phyloP scores from a whole-genome alignment of 176 grass and related monocot species.

The Ensete glaucum region DNA sequence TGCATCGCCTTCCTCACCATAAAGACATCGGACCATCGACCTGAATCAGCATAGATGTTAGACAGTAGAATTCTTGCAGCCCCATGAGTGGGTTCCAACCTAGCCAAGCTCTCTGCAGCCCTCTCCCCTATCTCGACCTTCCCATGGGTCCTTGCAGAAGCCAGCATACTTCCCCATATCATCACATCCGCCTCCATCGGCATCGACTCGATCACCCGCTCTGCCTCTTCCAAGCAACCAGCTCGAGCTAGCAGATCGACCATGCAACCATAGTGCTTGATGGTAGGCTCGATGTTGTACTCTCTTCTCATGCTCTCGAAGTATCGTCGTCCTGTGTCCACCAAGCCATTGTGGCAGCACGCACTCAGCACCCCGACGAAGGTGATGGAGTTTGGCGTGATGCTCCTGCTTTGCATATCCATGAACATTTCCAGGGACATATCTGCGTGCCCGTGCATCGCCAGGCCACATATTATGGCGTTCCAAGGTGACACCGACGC shows the following conservation, averaged over 20 bases:
- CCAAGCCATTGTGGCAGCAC: conserved; percentile 56
- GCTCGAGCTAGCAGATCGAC: conserved; percentile 70
- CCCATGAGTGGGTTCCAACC: conserved; percentile 45
- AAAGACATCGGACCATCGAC: conserved; percentile 40
- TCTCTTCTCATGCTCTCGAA: conserved; percentile 48
- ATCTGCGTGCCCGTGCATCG: conserved; percentile 57
- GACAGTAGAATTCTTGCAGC: conserved; percentile 48
- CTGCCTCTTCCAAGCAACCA: conserved; percentile 66
- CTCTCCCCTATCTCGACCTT: conserved; percentile 52
- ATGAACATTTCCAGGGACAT: conserved; percentile 46
- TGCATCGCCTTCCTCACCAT: conserved; percentile 41
- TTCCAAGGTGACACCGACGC: conserved; percentile 65
- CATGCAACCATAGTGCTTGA: conserved; percentile 93
- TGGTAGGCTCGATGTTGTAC: conserved; percentile 46
- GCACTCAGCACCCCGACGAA: conserved; percentile 56
- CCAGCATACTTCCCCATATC: conserved; percentile 66
- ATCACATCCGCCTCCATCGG: conserved; percentile 66
- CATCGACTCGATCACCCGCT: conserved; percentile 40
- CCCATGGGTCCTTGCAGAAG: conserved; percentile 51
- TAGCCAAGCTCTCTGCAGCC: conserved; percentile 47
- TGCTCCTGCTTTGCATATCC: conserved; percentile 31
- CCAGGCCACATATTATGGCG: conserved; percentile 64
- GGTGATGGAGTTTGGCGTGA: conserved; percentile 60
- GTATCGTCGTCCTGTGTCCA: conserved; percentile 36
- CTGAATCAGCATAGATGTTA: conserved; percentile 50